Evolutionary conservation across 495 filamentous ascomycete species (phyloP).

Genomic region (Tuber umbilicatum): DNA sequence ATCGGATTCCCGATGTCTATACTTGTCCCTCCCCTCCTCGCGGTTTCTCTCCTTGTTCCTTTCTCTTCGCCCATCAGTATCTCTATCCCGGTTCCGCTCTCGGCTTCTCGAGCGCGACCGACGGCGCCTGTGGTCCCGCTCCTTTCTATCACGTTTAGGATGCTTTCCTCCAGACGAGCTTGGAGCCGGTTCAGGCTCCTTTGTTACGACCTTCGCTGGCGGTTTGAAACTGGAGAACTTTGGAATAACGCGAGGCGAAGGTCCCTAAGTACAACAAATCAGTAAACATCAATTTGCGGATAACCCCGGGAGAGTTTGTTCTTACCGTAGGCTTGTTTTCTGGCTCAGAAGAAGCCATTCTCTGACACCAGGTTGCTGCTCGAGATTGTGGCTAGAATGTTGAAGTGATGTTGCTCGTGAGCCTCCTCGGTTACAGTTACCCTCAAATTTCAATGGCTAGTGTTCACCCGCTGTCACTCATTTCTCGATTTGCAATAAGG

Average conservation of each 20-base stretch:
- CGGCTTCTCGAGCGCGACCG: constrained; percentile 24
- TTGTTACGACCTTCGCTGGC: neutral
- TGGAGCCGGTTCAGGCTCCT: constrained; percentile 16
- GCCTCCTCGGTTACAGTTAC: neutral
- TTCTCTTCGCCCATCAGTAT: constrained; percentile 14
- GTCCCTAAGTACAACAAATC: constrained; percentile 17
- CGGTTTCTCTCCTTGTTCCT: constrained; percentile 10
- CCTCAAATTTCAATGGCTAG: neutral
- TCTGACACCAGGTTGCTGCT: neutral
- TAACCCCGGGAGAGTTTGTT: neutral
- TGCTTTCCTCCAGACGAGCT: neutral
- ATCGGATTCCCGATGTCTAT: constrained; percentile 9
- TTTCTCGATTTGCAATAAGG: neutral
- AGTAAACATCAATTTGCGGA: neutral
- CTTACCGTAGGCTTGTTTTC: constrained; percentile 9
- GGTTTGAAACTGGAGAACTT: constrained; percentile 41
- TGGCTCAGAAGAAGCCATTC: constrained; percentile 1
- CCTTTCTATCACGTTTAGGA: constrained; percentile 11
- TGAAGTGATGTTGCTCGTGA: neutral
- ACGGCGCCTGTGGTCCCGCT: constrained; percentile 10
- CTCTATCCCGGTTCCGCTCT: constrained; percentile 14
- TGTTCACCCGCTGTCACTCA: neutral
- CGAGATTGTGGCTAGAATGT: neutral
- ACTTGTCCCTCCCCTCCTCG: constrained; percentile 6
- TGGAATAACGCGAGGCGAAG: constrained; percentile 32